phyloP scores from a whole-genome alignment of 306 rosid species.

The Casuarina glauca region DNA sequence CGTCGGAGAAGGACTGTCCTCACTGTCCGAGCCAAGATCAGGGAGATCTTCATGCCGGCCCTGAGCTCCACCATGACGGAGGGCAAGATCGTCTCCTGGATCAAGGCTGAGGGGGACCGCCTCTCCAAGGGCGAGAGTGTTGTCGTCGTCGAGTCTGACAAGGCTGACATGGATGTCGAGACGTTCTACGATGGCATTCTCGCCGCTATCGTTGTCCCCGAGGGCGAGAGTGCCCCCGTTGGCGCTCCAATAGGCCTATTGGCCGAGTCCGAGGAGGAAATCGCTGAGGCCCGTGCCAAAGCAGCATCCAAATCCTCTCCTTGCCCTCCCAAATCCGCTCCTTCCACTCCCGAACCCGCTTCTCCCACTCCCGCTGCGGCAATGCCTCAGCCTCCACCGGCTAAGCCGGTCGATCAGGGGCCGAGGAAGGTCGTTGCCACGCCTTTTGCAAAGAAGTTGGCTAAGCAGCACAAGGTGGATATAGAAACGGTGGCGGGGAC shows the following conservation, averaged over 20 bases:
- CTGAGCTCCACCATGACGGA: conserved; percentile 99
- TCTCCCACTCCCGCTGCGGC: conserved; percentile 51
- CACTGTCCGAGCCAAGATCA: conserved; percentile 63
- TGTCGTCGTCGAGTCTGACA: conserved; percentile 88
- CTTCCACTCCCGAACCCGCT: conserved; percentile 43
- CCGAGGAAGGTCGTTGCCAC: conserved; percentile 78
- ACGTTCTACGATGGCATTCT: conserved; percentile 88
- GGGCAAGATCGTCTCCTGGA: conserved; percentile 94
- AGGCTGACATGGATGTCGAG: conserved; percentile 95
- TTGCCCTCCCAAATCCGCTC: conserved; percentile 22
- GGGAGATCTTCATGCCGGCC: conserved; percentile 98
- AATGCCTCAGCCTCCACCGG: conserved; percentile 43
- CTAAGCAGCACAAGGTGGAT: conserved; percentile 83
- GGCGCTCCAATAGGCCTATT: conserved; percentile 82
- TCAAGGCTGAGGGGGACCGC: conserved; percentile 84
- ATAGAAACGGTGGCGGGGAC: conserved; percentile 63
- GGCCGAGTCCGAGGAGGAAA: conserved; percentile 71
- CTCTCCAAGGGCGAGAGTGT: conserved; percentile 94
- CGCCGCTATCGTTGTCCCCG: conserved; percentile 76
- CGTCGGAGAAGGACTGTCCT: conserved; percentile 38
- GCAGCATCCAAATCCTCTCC: conserved; percentile 47
- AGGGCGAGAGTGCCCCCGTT: conserved; percentile 83
- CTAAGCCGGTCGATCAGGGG: conserved; percentile 35
- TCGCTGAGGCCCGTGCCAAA: conserved; percentile 71
- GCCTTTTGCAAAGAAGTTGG: conserved; percentile 84